Percentiles rank a stretch among this genome's conserved stretches.
Evolutionary conservation across 495 filamentous ascomycete species (phyloP).

Genomic region (Talaromyces liani): DNA sequence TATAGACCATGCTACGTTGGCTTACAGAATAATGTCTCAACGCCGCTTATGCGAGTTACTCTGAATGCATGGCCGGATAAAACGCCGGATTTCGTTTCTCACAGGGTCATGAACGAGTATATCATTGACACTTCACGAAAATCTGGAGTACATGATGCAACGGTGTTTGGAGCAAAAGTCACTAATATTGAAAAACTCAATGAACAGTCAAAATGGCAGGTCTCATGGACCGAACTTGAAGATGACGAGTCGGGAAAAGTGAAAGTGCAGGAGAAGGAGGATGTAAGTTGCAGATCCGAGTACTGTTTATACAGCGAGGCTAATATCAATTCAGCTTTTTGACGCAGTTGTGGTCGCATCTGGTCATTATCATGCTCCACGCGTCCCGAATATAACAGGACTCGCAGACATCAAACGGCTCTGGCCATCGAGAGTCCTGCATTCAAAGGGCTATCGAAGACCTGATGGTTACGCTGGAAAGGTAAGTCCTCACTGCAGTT

Average conservation of each 20-base stretch:
- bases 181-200: conserved; percentile 38
- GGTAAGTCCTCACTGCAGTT: conserved; percentile 16
- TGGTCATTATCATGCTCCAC: conserved; percentile 52
- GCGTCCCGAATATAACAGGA: conserved; percentile 47
- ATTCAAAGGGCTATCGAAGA: conserved; percentile 55
- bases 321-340: conserved; percentile 29
- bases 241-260: conserved; percentile 22
- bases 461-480: conserved; percentile 37
- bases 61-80: conserved; percentile 54
- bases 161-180: conserved; percentile 50
- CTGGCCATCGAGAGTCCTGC: conserved; percentile 44
- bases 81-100: conserved; percentile 48
- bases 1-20: conserved; percentile 51
- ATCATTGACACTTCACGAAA: conserved; percentile 47
- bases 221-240: conserved; percentile 29
- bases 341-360: conserved; percentile 51
- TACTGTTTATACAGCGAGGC: background rate
- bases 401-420: conserved; percentile 43
- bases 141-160: conserved; percentile 40
- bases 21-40: conserved; percentile 59
- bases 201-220: conserved; percentile 38
- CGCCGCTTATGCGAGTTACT: conserved; percentile 49
- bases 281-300: background rate
- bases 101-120: conserved; percentile 48
- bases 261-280: conserved; percentile 17